phyloP scores from a whole-genome alignment of 768 basidiomycete genomes.

The Suillus ampliporus region DNA sequence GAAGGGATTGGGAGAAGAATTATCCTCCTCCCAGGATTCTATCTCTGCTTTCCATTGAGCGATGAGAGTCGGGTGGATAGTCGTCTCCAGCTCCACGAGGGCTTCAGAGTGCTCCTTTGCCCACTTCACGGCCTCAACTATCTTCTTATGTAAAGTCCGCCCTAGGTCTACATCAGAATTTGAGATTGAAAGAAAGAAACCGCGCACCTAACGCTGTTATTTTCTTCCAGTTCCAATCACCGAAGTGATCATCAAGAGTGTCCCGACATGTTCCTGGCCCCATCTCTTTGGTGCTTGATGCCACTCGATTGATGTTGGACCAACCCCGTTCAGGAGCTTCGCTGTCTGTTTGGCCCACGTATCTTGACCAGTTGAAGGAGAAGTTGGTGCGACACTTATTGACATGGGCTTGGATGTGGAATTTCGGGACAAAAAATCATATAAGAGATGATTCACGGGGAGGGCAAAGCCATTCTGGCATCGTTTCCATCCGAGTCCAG shows the following conservation, averaged over 20 bases:
- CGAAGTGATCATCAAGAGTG: constrained; percentile 40
- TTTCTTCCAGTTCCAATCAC: constrained; percentile 43
- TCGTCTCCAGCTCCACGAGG: too few relatives aligned
- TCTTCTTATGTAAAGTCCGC: constrained; percentile 6
- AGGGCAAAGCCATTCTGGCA: neutral
- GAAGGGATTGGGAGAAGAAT: neutral
- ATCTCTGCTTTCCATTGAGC: constrained; percentile 3
- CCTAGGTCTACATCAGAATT: neutral
- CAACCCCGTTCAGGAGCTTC: constrained; percentile 25
- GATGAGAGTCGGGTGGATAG: neutral
- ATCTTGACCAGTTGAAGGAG: neutral
- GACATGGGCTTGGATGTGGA: constrained; percentile 19
- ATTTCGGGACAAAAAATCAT: constrained; percentile 19
- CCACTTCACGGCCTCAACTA: neutral
- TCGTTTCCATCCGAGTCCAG: constrained; percentile 1
- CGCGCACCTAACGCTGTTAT: constrained; percentile 25
- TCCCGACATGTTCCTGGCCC: constrained; percentile 37
- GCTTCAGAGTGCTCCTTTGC: neutral
- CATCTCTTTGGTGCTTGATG: constrained; percentile 36
- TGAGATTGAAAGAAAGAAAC: constrained; percentile 9
- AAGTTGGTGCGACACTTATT: neutral
- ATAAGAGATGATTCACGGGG: constrained; percentile 2
- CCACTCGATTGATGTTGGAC: constrained; percentile 20
- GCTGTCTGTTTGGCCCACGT: constrained; percentile 14
- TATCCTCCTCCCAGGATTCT: neutral